Conservation (phyloP, 1,284 basidiomycete species). For the Trichosporon coremiiforme region DNA sequence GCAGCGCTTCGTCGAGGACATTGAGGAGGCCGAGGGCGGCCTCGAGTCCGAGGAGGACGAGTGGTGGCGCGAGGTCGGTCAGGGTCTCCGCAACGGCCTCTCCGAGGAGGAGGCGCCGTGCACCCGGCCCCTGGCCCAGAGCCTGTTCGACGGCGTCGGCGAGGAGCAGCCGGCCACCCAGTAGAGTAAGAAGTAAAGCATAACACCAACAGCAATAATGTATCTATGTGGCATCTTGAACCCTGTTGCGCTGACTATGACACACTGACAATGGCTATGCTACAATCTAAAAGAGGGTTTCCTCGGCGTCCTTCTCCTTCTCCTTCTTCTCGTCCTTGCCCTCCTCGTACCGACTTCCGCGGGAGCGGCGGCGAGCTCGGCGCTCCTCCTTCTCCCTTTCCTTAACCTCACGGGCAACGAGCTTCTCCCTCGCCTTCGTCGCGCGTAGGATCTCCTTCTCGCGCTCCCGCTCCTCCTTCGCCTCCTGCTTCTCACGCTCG, state of each 20-base stretch:
- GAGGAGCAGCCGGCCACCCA: conserved; percentile 1
- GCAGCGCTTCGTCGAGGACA: conserved; percentile 39
- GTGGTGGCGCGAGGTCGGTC: conserved; percentile 29
- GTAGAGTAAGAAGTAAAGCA: background rate
- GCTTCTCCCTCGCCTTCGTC: conserved; percentile 4
- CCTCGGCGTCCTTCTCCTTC: background rate
- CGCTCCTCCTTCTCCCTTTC: conserved; percentile 4
- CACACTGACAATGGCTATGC: background rate
- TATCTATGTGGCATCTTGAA: background rate
- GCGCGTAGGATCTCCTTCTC: conserved; percentile 4
- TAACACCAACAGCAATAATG: background rate
- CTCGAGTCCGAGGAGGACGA: conserved; percentile 24
- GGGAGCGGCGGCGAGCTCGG: background rate
- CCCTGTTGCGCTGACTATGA: background rate
- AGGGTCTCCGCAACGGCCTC: conserved; percentile 20
- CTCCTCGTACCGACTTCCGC: background rate
- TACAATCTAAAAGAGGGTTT: background rate
- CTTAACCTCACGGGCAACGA: background rate
- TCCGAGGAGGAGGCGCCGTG: conserved; percentile 17
- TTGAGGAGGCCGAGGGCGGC: conserved; percentile 42
- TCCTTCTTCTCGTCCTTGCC: background rate
- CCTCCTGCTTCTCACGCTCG: conserved; percentile 11
- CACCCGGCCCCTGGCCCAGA: conserved; percentile 8
- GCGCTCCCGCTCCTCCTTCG: background rate
- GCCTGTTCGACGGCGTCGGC: conserved; percentile 16